Conservation (phyloP, 2,329 filamentous ascomycete species). For the Monilinia polystroma region DNA sequence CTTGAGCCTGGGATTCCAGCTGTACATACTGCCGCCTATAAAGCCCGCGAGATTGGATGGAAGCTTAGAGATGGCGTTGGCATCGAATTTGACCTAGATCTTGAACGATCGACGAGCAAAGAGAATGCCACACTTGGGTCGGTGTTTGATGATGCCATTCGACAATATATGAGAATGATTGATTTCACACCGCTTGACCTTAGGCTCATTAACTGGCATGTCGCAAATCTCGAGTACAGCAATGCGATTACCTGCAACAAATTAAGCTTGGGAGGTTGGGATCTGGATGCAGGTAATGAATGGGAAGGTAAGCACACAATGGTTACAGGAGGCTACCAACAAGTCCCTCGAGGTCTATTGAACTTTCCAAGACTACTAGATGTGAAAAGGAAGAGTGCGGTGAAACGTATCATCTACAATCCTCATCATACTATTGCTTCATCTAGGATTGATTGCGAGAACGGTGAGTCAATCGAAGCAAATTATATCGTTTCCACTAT, state of each 20-base stretch:
- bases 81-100: slow-evolving; percentile 66
- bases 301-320: slow-evolving; percentile 95
- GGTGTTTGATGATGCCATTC: slow-evolving; percentile 89
- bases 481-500: slow-evolving; percentile 89
- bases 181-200: slow-evolving; percentile 84
- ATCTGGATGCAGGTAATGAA: slow-evolving; percentile 96
- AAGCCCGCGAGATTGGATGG: slow-evolving; percentile 83
- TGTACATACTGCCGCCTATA: slow-evolving; percentile 70
- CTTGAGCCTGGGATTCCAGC: slow-evolving; percentile 67
- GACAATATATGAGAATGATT: slow-evolving; percentile 80
- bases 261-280: slow-evolving; percentile 88
- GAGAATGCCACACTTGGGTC: slow-evolving; percentile 74
- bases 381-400: slow-evolving; percentile 69
- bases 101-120: slow-evolving; percentile 61
- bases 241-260: slow-evolving; percentile 87
- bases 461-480: slow-evolving; percentile 75
- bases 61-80: slow-evolving; percentile 62
- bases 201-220: slow-evolving; percentile 93
- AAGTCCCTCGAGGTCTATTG: slow-evolving; percentile 83
- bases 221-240: slow-evolving; percentile 96
- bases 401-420: slow-evolving; percentile 70
- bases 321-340: slow-evolving; percentile 89
- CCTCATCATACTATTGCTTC: slow-evolving; percentile 47
- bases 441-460: slow-evolving; percentile 69
- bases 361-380: slow-evolving; percentile 74